Conservation (phyloP, 306 rosid genomes). For the Ammopiptanthus mongolicus region DNA sequence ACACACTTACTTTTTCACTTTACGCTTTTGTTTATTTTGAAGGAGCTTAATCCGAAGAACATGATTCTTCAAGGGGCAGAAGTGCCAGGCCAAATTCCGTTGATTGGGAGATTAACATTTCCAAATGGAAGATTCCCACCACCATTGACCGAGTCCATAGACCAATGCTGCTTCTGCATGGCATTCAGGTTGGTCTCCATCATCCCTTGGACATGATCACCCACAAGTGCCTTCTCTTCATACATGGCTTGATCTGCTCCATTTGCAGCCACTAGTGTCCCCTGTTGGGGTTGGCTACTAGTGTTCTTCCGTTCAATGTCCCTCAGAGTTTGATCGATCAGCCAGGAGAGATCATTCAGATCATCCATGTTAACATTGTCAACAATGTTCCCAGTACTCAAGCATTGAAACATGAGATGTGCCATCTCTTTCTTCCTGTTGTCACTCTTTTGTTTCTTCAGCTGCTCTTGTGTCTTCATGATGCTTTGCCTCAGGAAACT, state of each 20-base stretch:
- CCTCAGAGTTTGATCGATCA: conserved; percentile 6
- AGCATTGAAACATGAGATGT: conserved; percentile 1
- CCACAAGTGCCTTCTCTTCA: not conserved
- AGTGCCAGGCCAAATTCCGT: not conserved
- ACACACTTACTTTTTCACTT: too few species aligned
- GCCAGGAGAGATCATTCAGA: conserved; percentile 1
- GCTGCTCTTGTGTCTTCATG: conserved; percentile 9
- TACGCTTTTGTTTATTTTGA: too few species aligned
- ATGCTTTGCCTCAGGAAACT: conserved; percentile 12
- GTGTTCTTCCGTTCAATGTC: not conserved
- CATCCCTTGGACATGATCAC: not conserved
- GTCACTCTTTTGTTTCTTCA: not conserved
- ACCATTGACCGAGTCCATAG: not conserved
- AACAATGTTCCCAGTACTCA: not conserved
- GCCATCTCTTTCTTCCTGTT: conserved; percentile 16
- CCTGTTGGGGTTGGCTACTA: not conserved
- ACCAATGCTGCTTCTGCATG: not conserved
- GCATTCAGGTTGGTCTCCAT: not conserved
- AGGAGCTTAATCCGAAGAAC: too few species aligned
- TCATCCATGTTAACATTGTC: not conserved
- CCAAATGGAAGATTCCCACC: not conserved
- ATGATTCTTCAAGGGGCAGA: not conserved
- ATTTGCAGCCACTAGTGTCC: not conserved
- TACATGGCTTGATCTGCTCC: not conserved
- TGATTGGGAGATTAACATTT: not conserved